Conservation (phyloP, 768 basidiomycete species). For the Trametes villosa region DNA sequence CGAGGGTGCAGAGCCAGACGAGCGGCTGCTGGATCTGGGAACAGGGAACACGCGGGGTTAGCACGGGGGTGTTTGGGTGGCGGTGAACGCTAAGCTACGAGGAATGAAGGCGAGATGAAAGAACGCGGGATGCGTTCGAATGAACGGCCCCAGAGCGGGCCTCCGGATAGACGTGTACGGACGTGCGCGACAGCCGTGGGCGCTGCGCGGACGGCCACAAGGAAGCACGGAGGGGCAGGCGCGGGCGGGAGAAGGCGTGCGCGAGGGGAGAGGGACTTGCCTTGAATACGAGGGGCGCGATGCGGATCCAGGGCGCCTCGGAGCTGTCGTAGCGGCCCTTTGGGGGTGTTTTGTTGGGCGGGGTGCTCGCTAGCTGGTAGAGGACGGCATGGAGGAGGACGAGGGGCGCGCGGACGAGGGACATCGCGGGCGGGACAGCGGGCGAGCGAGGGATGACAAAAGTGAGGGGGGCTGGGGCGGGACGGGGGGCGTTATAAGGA, state of each 20-base stretch:
- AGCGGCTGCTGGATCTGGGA: slow-evolving; percentile 52
- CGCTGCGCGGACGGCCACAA: background rate
- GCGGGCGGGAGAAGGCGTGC: background rate
- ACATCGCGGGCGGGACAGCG: slow-evolving; percentile 48
- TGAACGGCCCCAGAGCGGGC: background rate
- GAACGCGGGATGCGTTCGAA: background rate
- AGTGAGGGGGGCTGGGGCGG: background rate
- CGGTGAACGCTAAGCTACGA: background rate
- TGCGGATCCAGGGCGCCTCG: slow-evolving; percentile 54
- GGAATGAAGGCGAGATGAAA: background rate
- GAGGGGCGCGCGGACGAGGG: slow-evolving; percentile 50
- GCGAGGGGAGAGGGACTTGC: slow-evolving; percentile 35
- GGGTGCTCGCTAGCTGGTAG: slow-evolving; percentile 57
- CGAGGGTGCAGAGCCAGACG: slow-evolving; percentile 42
- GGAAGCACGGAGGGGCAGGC: background rate
- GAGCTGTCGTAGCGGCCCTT: slow-evolving; percentile 59
- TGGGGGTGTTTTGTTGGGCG: slow-evolving; percentile 57
- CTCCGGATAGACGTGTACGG: background rate
- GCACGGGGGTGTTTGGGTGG: background rate
- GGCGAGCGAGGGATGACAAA: background rate
- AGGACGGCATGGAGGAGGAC: slow-evolving; percentile 52
- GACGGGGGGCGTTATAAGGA: background rate
- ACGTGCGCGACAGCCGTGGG: background rate
- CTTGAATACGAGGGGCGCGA: slow-evolving; percentile 61
- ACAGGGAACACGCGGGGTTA: background rate